Percentiles rank a stretch among this genome's conserved stretches.
Conservation (phyloP, 2,329 filamentous ascomycete genomes). For the Penicillium sp. region DNA sequence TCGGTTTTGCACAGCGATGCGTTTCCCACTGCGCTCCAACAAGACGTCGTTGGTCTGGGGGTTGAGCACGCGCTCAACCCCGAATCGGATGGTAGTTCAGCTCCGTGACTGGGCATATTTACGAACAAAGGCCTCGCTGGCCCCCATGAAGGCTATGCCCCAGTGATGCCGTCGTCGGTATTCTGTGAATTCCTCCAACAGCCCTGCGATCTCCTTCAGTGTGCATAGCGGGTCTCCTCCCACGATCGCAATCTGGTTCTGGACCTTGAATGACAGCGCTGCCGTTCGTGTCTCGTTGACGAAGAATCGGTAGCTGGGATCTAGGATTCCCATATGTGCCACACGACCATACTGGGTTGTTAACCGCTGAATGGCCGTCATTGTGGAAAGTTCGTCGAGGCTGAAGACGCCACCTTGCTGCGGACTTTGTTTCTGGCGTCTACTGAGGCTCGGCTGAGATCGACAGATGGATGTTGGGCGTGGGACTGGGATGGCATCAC, state of each 20-base stretch:
- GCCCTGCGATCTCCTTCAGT: constrained; percentile 18
- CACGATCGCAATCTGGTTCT: constrained; percentile 39
- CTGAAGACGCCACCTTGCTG: constrained; percentile 24
- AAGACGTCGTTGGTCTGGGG: constrained; percentile 42
- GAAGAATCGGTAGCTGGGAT: constrained; percentile 43
- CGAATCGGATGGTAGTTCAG: constrained; percentile 41
- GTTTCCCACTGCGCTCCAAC: constrained; percentile 35
- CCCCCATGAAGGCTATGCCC: constrained; percentile 40
- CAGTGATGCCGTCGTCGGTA: constrained; percentile 33
- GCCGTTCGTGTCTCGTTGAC: constrained; percentile 36
- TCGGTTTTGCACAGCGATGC: constrained; percentile 37
- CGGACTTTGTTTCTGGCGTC: background rate
- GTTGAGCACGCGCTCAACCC: constrained; percentile 41
- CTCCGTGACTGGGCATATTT: constrained; percentile 27
- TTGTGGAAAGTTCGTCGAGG: constrained; percentile 33
- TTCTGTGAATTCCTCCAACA: constrained; percentile 37
- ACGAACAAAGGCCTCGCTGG: constrained; percentile 32
- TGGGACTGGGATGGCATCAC: background rate
- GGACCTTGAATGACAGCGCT: constrained; percentile 41
- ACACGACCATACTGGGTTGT: constrained; percentile 37
- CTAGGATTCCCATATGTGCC: constrained; percentile 46
- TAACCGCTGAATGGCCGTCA: constrained; percentile 31
- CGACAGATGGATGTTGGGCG: background rate
- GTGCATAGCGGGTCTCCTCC: constrained; percentile 42
- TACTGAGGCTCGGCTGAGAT: background rate